A percentile compares a stretch with the other conserved stretches of the same genome.
Conservation (phyloP, 345 rosid species). For the Gossypium arboreum region DNA sequence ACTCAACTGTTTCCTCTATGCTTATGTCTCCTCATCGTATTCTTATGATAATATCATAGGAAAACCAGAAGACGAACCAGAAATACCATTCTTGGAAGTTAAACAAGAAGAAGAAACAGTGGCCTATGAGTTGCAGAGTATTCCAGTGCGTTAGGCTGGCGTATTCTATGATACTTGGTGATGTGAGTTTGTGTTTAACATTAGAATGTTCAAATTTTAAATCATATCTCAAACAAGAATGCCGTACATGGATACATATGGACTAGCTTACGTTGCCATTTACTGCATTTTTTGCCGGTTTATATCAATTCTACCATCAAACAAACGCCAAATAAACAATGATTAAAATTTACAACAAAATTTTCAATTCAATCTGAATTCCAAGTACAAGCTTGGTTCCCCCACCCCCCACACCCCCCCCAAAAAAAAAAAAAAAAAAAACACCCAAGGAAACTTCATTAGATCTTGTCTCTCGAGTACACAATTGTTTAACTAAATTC, state of each 20-base stretch:
- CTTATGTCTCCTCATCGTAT: not conserved
- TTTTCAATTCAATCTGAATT: not conserved
- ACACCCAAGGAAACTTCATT: not conserved
- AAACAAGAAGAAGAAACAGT: not conserved
- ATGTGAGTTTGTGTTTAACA: not conserved
- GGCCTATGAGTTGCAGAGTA: not conserved
- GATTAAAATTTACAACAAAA: not conserved
- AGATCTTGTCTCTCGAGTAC: not conserved
- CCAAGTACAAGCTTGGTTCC: not conserved
- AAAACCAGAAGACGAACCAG: not conserved
- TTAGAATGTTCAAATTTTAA: not conserved
- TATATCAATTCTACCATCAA: not conserved
- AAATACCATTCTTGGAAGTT: slow-evolving; percentile 8
- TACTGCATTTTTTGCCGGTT: not conserved
- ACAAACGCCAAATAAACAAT: not conserved
- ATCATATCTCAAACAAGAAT: too few relatives aligned
- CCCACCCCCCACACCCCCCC: too few relatives aligned
- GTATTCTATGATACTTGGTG: not conserved
- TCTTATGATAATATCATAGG: slow-evolving; percentile 8
- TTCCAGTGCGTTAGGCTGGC: not conserved
- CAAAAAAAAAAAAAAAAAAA: not conserved
- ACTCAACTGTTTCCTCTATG: not conserved
- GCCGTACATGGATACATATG: too few relatives aligned
- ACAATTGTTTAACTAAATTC: not conserved
- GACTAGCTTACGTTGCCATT: not conserved